Percentiles rank a stretch among this genome's conserved stretches.
Conservation (phyloP, 2,329 filamentous ascomycete genomes). For the Herpotrichia juniperi region DNA sequence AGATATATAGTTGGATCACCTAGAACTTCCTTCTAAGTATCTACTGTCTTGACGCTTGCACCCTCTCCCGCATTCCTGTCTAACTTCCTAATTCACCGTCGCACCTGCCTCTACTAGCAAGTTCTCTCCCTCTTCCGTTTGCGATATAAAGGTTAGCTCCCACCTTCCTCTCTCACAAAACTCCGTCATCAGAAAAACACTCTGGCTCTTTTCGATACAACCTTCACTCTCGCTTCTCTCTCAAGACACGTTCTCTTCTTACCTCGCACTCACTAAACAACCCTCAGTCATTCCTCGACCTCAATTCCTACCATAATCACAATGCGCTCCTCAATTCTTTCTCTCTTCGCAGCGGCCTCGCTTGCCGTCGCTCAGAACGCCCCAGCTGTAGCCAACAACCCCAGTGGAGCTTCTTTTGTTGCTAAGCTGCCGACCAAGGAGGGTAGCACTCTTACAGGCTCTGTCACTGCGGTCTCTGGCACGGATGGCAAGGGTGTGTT, state of each 20-base stretch:
- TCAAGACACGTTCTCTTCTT: too few species aligned
- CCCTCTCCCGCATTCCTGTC: neutral
- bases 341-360: conserved; percentile 36
- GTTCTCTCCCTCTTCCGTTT: neutral
- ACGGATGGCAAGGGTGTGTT: conserved; percentile 47
- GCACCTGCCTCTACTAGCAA: neutral
- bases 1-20: neutral
- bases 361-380: conserved; percentile 41
- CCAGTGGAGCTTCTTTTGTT: conserved; percentile 46
- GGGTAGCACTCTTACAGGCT: conserved; percentile 41
- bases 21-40: neutral
- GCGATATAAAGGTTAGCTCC: neutral
- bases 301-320: conserved; percentile 18
- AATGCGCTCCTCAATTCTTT: conserved; percentile 38
- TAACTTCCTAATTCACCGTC: neutral
- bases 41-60: neutral
- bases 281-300: conserved; percentile 13
- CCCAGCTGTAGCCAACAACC: conserved; percentile 44
- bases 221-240: neutral
- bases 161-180: neutral
- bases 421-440: conserved; percentile 44
- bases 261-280: neutral
- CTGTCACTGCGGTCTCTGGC: conserved; percentile 38
- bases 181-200: conserved; percentile 3
- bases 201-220: neutral